Base-by-base conservation (phyloP, 2,329 filamentous ascomycete genomes). In the Verticillium zaregamsianum region DNA sequence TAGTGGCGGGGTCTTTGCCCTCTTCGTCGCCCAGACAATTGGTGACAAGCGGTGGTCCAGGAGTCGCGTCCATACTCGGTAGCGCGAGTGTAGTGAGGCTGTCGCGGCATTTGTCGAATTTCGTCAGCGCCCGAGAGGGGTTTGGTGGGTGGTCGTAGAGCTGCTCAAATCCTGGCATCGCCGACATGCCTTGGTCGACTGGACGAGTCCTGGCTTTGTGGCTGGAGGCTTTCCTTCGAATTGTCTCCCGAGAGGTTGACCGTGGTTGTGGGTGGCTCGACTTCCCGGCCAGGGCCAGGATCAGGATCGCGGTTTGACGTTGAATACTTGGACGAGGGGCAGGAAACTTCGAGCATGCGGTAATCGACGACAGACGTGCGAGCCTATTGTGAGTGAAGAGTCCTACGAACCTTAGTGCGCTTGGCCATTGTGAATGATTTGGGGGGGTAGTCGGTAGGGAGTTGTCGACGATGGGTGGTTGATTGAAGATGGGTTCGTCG, bases 361-460 rank as follows among this genome's bases (percentile, higher is more conserved):
- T 52, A 49, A 23, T 61, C 55, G 63, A 64, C 37, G 62, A 61
- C 45, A 5, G 45, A 25, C 45, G 45, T 9, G 45, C 20, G 45
- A 23, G n/a, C 45, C 45, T 49, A 52, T 62, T 52, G 17, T 61
- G 59, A 64, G 54, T 28, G 49, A 33, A 49, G 45, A 49, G 45
- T 49, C 45, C 45, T 57, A 65, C 64, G 63, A 64, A 65, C 64
- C 64, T 80, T 96, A 71, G 92, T 96, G 86, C 92, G 89, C 88
- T 95, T 94, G 80, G 91, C 92, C 91, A 95, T 95, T 82, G 89
- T 92, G 86, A 80, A 81, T 77, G 78, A 67, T 73, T 69, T 68
- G 63, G 66, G 69, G 66, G 67, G 67, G 62, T 64, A 60, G 66
- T 59, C 66, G 64, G 66, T 62, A 61, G 61, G 59, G 63, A 59